A percentile compares a stretch with the other conserved stretches of the same genome.
Conservation (phyloP, 2,329 filamentous ascomycete genomes). For the Arthrobotrys megalospora region DNA sequence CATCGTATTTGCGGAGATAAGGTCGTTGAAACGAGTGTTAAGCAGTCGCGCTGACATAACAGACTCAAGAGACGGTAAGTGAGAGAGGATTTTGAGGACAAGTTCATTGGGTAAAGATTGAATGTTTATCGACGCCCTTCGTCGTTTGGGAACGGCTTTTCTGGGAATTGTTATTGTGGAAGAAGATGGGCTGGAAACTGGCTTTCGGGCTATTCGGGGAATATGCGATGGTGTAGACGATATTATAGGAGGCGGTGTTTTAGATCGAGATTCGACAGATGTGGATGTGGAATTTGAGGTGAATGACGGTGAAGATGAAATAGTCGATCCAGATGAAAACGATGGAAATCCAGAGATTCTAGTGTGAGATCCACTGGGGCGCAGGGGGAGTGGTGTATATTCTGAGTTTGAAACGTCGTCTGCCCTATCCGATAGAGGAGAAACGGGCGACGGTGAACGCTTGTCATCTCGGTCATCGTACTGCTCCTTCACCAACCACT, state of each 20-base stretch:
- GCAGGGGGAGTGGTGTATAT: constrained; percentile 52
- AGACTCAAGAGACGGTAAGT: constrained; percentile 49
- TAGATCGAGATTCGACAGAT: constrained; percentile 55
- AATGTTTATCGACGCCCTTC: constrained; percentile 26
- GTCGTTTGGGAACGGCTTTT: constrained; percentile 47
- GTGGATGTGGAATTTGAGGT: constrained; percentile 58
- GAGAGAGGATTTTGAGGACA: constrained; percentile 51
- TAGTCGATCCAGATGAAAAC: constrained; percentile 52
- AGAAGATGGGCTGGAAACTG: constrained; percentile 31
- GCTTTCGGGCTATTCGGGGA: constrained; percentile 46
- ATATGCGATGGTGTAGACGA: constrained; percentile 35
- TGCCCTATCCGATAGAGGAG: constrained; percentile 53
- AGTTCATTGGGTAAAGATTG: constrained; percentile 49
- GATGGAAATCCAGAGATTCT: constrained; percentile 55
- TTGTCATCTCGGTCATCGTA: constrained; percentile 35
- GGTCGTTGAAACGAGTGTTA: constrained; percentile 42
- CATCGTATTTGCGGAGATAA: constrained; percentile 48
- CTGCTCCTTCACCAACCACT: constrained; percentile 51
- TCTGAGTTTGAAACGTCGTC: constrained; percentile 44
- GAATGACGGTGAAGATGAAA: constrained; percentile 53
- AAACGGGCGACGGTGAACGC: constrained; percentile 47
- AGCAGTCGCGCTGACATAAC: constrained; percentile 47
- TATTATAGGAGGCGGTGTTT: constrained; percentile 44
- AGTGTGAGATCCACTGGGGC: constrained; percentile 36
- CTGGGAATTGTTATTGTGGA: constrained; percentile 37